Base-by-base conservation (phyloP, 2,329 filamentous ascomycete genomes). In the Neospermospora avenae region DNA sequence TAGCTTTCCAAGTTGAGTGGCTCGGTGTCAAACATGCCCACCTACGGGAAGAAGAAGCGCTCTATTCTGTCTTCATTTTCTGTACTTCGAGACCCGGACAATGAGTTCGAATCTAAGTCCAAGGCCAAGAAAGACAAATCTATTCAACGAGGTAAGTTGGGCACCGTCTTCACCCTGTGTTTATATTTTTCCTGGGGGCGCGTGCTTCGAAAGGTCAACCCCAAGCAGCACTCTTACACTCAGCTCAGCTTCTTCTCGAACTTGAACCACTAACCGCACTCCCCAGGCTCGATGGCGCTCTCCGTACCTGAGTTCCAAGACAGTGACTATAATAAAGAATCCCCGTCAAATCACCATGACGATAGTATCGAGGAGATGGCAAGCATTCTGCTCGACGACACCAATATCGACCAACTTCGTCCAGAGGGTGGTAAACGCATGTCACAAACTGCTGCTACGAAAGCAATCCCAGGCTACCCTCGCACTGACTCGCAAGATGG, bases 331-430 rank as follows among this genome's bases (percentile, higher is more conserved):
- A 49, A 49, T 22, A 57, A 39, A 31, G 55, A 49, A 18, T 28
- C 55, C 14, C 42, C 31, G 6, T 57, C 55, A 5, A 46, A 49
- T 16, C 28, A 57, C 5, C 52, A 63, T 37, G 59, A 63, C 44
- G 63, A 68, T 56, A 68, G 64, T 35, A 62, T 69, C 31, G 67
- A 69, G 35, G 67, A 67, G 46, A 55, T 67, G 59, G 67, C 60
- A 24, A 67, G 61, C 51, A 65, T 65, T 35, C 60, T 68, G 14
- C 59, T 69, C 8, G 64, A 69, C 11, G 65, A 68, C 51, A 67
- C 65, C 14, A 60, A 57, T 7, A 54, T 58, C 4, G 61, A 65
- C 39, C 55, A 66, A 45, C 44, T 61, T 22, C 54, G 53, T n/a
- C 42, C 59, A 16, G 60, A 59, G 37, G 42, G 55, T 31, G 63